Conservation (phyloP, 805 yeast species). For the Ogataea allantospora region DNA sequence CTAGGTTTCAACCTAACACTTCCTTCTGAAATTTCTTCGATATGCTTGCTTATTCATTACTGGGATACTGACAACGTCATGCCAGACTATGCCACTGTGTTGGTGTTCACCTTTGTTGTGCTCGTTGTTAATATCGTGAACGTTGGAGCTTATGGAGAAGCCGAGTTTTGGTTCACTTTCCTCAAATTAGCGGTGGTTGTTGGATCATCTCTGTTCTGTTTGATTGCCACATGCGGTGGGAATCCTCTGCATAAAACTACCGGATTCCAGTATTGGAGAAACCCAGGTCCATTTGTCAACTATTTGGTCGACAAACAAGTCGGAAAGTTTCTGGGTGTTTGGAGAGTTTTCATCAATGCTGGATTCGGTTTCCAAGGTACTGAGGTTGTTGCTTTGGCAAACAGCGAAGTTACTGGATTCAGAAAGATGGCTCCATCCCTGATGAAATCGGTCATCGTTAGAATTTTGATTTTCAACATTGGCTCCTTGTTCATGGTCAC, state of each 20-base stretch:
- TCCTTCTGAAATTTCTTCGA: conserved; percentile 69
- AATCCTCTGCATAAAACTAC: conserved; percentile 40
- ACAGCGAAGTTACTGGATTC: conserved; percentile 73
- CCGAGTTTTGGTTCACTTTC: conserved; percentile 72
- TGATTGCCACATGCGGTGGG: conserved; percentile 12
- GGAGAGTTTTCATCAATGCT: conserved; percentile 65
- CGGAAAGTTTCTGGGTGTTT: conserved; percentile 59
- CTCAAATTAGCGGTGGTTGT: conserved; percentile 65
- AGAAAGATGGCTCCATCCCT: conserved; percentile 70
- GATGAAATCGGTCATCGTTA: conserved; percentile 62
- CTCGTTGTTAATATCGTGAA: conserved; percentile 59
- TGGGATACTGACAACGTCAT: conserved; percentile 53
- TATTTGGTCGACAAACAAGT: conserved; percentile 8
- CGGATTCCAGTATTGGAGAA: conserved; percentile 79
- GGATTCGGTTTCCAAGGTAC: conserved; percentile 84
- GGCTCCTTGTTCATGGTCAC: conserved; percentile 67
- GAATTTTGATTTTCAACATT: conserved; percentile 67
- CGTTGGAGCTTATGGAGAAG: conserved; percentile 68
- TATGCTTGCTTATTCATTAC: conserved; percentile 61
- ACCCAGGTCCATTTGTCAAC: conserved; percentile 48
- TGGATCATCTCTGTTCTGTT: conserved; percentile 54
- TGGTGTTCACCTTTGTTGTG: conserved; percentile 59
- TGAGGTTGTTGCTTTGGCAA: conserved; percentile 71
- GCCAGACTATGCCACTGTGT: conserved; percentile 71
- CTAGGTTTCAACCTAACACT: conserved; percentile 76